phyloP scores from a whole-genome alignment of 345 rosid genomes.

The Acer negundo region DNA sequence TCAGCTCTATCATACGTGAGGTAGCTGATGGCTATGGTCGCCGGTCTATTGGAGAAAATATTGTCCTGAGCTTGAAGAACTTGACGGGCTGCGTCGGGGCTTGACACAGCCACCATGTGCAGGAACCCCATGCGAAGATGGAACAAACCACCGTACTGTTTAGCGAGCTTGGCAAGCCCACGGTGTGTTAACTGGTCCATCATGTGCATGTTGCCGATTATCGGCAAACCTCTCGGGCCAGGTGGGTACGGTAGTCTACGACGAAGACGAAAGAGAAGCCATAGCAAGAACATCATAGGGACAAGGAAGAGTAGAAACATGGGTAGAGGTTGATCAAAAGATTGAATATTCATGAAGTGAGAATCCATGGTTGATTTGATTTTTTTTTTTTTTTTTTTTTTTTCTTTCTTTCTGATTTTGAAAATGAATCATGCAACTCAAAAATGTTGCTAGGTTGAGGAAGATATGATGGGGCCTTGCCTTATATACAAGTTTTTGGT shows the following conservation, averaged over 20 bases:
- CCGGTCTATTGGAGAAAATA: slow-evolving; percentile 84
- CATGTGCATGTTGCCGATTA: slow-evolving; percentile 86
- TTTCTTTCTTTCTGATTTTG: neutral
- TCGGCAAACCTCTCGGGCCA: slow-evolving; percentile 82
- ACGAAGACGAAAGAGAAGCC: slow-evolving; percentile 37
- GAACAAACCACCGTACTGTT: slow-evolving; percentile 75
- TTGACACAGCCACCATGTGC: slow-evolving; percentile 72
- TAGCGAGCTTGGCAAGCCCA: slow-evolving; percentile 67
- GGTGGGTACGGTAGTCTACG: slow-evolving; percentile 68
- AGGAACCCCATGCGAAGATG: slow-evolving; percentile 77
- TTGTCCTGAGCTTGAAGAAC: slow-evolving; percentile 89
- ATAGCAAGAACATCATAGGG: slow-evolving; percentile 48
- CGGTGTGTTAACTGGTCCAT: slow-evolving; percentile 94
- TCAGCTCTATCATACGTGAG: slow-evolving; percentile 90
- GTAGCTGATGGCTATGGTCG: slow-evolving; percentile 75
- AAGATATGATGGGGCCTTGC: slow-evolving; percentile 14
- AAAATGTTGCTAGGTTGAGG: slow-evolving; percentile 25
- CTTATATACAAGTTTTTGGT: slow-evolving; percentile 30
- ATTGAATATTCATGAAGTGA: slow-evolving; percentile 16
- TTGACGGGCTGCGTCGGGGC: slow-evolving; percentile 72
- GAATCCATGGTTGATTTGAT: slow-evolving; percentile 32
- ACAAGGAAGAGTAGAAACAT: slow-evolving; percentile 33
- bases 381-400: too few species aligned
- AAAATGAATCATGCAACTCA: slow-evolving; percentile 20
- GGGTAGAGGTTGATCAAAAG: slow-evolving; percentile 27